phyloP scores from a whole-genome alignment of 169 alveolate genomes.

The Ichthyophthirius multifiliis region DNA sequence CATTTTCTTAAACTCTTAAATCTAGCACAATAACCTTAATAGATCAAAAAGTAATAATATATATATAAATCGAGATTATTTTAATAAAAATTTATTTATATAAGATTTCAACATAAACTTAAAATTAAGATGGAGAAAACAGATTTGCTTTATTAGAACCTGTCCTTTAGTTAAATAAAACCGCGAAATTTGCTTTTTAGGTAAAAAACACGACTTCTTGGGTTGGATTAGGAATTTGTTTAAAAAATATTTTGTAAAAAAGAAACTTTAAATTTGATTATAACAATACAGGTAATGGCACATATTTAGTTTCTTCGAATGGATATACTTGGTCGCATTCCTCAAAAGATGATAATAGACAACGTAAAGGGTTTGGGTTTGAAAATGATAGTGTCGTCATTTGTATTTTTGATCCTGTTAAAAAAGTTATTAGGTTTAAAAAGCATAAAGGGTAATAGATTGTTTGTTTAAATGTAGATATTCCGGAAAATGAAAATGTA shows the following conservation, averaged over 20 bases:
- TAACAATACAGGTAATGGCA: slow-evolving; percentile 29
- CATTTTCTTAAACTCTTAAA: not conserved
- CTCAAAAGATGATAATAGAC: slow-evolving; percentile 22
- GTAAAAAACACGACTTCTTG: not conserved
- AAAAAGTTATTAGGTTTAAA: slow-evolving; percentile 4
- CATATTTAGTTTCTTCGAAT: slow-evolving; percentile 30
- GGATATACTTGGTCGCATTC: slow-evolving; percentile 37
- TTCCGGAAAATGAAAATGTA: slow-evolving; percentile 31
- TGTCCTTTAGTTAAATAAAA: not conserved
- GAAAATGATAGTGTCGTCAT: slow-evolving; percentile 14
- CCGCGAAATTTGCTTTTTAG: slow-evolving; percentile 16
- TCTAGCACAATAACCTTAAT: not conserved
- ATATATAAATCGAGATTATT: not conserved
- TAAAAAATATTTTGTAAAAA: slow-evolving; percentile 8
- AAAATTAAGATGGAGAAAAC: slow-evolving; percentile 20
- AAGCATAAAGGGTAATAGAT: slow-evolving; percentile 9
- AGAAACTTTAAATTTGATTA: slow-evolving; percentile 25
- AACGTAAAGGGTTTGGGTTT: slow-evolving; percentile 4
- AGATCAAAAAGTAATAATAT: not conserved
- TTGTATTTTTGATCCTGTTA: not conserved
- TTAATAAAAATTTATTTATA: not conserved
- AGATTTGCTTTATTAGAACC: slow-evolving; percentile 37
- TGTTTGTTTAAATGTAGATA: not conserved
- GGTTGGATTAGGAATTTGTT: slow-evolving; percentile 22
- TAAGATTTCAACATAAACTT: slow-evolving; percentile 2